A percentile compares a stretch with the other conserved stretches of the same genome.
Evolutionary conservation across 257 asterid species (phyloP).

Genomic region (Solanum piurae): DNA sequence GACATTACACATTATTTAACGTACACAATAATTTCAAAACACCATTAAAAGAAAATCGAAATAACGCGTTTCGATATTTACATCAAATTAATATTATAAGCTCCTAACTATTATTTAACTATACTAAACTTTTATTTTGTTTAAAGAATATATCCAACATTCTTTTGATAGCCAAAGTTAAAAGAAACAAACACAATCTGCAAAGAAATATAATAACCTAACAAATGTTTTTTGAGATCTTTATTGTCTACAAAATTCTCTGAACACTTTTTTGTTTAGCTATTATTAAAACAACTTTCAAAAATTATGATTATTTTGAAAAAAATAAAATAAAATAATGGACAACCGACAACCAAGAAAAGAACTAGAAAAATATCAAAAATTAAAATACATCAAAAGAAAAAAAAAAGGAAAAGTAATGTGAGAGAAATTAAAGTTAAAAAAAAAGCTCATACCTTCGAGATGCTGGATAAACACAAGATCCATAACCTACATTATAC

Average conservation of each 20-base stretch:
- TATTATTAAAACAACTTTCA: neutral
- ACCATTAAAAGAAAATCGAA: neutral
- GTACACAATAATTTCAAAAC: neutral
- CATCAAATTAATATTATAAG: no score
- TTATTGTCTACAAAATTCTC: neutral
- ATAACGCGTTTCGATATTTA: no score
- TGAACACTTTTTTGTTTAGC: neutral
- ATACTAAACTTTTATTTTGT: no score
- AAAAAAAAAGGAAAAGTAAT: neutral
- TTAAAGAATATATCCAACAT: neutral
- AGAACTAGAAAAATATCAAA: slow-evolving; percentile 3
- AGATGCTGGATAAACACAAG: slow-evolving; percentile 76
- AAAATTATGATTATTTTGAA: neutral
- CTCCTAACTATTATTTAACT: no score
- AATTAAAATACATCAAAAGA: neutral
- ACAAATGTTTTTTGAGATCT: neutral
- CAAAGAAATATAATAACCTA: neutral
- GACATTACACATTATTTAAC: neutral
- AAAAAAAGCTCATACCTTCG: slow-evolving; percentile 31
- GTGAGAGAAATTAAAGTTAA: neutral
- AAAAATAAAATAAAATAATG: neutral
- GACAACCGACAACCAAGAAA: neutral
- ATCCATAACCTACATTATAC: slow-evolving; percentile 64
- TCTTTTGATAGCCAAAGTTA: neutral
- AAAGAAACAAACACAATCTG: neutral